phyloP scores from a whole-genome alignment of 306 rosid species.

The Cicer chorassanicum region DNA sequence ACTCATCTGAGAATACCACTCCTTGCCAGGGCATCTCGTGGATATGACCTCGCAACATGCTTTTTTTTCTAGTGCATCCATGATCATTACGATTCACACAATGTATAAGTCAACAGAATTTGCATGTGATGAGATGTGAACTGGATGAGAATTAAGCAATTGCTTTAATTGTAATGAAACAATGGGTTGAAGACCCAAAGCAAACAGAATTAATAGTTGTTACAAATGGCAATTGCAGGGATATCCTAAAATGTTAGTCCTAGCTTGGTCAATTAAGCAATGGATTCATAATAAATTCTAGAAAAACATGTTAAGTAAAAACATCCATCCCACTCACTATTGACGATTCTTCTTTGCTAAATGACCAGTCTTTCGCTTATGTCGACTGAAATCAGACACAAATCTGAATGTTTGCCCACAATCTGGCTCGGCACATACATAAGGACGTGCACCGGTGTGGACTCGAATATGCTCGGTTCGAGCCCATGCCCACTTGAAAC shows the following conservation, averaged over 20 bases:
- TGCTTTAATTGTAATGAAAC: slow-evolving; percentile 69
- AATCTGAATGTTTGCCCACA: slow-evolving; percentile 97
- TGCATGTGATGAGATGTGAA: slow-evolving; percentile 42
- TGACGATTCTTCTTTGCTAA: slow-evolving; percentile 69
- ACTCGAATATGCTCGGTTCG: slow-evolving; percentile 97
- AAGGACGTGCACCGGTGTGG: slow-evolving; percentile 96
- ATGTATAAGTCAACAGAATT: slow-evolving; percentile 46
- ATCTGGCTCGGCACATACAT: slow-evolving; percentile 81
- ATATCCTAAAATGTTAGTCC: slow-evolving; percentile 74
- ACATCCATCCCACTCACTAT: slow-evolving; percentile 50
- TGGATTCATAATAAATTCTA: slow-evolving; percentile 51
- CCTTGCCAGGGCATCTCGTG: no score
- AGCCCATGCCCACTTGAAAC: slow-evolving; percentile 99
- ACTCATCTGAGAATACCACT: no score
- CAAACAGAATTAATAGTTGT: slow-evolving; percentile 65
- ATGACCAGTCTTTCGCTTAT: slow-evolving; percentile 99
- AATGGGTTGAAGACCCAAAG: slow-evolving; percentile 61
- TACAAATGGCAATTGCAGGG: slow-evolving; percentile 72
- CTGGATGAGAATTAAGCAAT: slow-evolving; percentile 65
- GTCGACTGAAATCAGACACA: slow-evolving; percentile 98
- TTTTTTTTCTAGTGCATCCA: no score
- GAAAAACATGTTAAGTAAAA: slow-evolving; percentile 58
- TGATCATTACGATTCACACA: slow-evolving; percentile 8
- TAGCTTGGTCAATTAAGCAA: slow-evolving; percentile 67
- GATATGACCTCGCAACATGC: no score